Evolutionary conservation across 768 basidiomycete species (phyloP), one percentile per base, ranked within the genome.

Genomic region (Aureoboletus auriporus): DNA sequence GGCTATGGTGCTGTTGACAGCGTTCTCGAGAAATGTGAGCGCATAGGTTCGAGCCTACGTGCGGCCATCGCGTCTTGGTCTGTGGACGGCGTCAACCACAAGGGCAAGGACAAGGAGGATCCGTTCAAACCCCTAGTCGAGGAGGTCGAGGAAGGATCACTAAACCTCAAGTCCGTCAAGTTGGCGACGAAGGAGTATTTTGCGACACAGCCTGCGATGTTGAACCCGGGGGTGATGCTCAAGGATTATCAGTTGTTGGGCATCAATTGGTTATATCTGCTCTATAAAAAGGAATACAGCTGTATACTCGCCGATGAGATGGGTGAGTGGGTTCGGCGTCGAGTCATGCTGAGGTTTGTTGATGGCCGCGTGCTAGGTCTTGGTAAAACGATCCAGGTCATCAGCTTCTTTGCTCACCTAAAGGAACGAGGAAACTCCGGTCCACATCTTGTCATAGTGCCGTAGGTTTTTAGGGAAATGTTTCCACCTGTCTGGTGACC

Each of bases 281-380:
- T 98, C 44, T 93, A 93, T 67, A 76, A 75, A 49, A 83, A 80
- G 59, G 78, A 79, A 50, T 76, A 89, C 43, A 94, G 92, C 54
- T 97, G 95, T 67, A 98, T 99, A 62, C 78, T 99, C 37, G 96
- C 96, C 2, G 96, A 99, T 67, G 96, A 99, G 68, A 99, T 99
- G 96, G 95, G 95, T 90, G 68, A 58, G 80, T 76, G 29, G 36
- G 23, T 43, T 36, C 20, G 11, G 11, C 5, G 2, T 33, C 8
- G 29, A 13, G 6, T 29, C 31, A 11, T 42, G 6, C 47, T 14
- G 30, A 37, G 30, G 50, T 45, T 46, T 26, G 40, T 42, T 36
- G 44, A 42, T 27, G 29, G 2, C 5, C 23, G 28, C 28, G 27
- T 40, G 13, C 6, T 46, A 96, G 95, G 95, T 61, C 83, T 99